These are phyloP conservation scores for Rhodotorula sp. DNA, from an alignment of 1,284 basidiomycete species.

Conservation along the genomic window DNA sequence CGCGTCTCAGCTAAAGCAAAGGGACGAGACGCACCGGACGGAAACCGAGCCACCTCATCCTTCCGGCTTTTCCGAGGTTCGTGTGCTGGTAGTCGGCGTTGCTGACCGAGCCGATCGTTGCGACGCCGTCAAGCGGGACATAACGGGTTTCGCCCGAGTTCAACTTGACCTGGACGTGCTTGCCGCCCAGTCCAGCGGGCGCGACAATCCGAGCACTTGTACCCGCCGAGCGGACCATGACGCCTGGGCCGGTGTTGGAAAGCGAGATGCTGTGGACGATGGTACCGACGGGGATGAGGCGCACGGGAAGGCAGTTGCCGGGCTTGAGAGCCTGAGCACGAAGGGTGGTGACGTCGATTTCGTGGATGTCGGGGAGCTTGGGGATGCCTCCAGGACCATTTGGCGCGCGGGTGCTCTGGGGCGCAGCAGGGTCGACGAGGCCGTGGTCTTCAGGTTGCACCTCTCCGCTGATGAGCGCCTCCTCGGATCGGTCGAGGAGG, in stretches of 20 bases:
- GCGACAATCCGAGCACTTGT: conserved; percentile 75
- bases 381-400: neutral
- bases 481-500: conserved; percentile 18
- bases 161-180: conserved; percentile 77
- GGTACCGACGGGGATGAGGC: conserved; percentile 87
- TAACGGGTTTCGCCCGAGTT: conserved; percentile 91
- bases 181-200: conserved; percentile 58
- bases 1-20: neutral
- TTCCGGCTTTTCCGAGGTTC: conserved; percentile 85
- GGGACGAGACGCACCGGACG: neutral
- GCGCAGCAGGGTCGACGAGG: conserved; percentile 38
- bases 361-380: neutral
- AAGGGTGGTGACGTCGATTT: conserved; percentile 77
- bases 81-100: conserved; percentile 86
- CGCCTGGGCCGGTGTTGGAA: conserved; percentile 69
- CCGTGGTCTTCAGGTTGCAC: conserved; percentile 23
- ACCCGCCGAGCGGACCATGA: conserved; percentile 86
- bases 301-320: conserved; percentile 89
- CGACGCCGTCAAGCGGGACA: conserved; percentile 76
- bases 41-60: conserved; percentile 65
- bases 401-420: conserved; percentile 35
- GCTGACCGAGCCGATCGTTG: conserved; percentile 87
- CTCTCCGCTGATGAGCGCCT: conserved; percentile 4
- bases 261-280: conserved; percentile 84
- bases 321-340: conserved; percentile 81